Conservation (phyloP, 805 yeast genomes). For the Spathaspora passalidarum region DNA sequence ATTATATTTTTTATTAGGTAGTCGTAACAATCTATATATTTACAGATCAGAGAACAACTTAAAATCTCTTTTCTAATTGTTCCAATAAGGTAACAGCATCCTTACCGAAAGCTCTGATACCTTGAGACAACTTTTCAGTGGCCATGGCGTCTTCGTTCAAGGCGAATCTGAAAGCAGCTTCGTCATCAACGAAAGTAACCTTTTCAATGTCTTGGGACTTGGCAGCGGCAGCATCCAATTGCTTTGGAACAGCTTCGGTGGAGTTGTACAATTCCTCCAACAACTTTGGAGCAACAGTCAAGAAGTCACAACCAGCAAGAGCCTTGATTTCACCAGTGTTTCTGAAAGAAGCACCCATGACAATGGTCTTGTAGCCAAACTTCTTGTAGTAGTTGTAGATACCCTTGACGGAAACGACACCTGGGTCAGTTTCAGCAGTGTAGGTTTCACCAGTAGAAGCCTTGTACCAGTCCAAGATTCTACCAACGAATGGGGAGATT, state of each 20-base stretch:
- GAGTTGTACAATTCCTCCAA: slow-evolving; percentile 86
- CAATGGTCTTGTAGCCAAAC: slow-evolving; percentile 93
- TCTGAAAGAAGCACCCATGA: slow-evolving; percentile 99
- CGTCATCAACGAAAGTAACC: slow-evolving; percentile 81
- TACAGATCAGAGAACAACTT: slow-evolving; percentile 10
- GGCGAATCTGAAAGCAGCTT: slow-evolving; percentile 83
- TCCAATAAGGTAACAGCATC: slow-evolving; percentile 80
- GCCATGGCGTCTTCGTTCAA: slow-evolving; percentile 98
- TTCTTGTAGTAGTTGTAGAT: slow-evolving; percentile 98
- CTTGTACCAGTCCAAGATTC: slow-evolving; percentile 98
- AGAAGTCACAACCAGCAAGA: slow-evolving; percentile 93
- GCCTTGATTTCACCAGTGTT: slow-evolving; percentile 93
- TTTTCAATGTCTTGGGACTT: slow-evolving; percentile 51
- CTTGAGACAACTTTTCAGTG: slow-evolving; percentile 94
- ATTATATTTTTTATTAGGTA: no score
- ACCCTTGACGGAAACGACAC: slow-evolving; percentile 83
- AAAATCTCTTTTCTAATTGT: slow-evolving; percentile 58
- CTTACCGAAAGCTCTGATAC: slow-evolving; percentile 95
- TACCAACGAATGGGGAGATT: slow-evolving; percentile 98
- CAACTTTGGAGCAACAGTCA: slow-evolving; percentile 91
- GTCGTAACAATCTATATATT: slow-evolving; percentile 1
- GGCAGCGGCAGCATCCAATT: slow-evolving; percentile 70
- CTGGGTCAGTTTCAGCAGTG: slow-evolving; percentile 84
- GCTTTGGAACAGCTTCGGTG: slow-evolving; percentile 72
- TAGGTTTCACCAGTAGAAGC: slow-evolving; percentile 87